These are phyloP conservation scores for Incumbomyces lentus DNA, from an alignment of 2,329 filamentous ascomycete species.

Conservation along the genomic window DNA sequence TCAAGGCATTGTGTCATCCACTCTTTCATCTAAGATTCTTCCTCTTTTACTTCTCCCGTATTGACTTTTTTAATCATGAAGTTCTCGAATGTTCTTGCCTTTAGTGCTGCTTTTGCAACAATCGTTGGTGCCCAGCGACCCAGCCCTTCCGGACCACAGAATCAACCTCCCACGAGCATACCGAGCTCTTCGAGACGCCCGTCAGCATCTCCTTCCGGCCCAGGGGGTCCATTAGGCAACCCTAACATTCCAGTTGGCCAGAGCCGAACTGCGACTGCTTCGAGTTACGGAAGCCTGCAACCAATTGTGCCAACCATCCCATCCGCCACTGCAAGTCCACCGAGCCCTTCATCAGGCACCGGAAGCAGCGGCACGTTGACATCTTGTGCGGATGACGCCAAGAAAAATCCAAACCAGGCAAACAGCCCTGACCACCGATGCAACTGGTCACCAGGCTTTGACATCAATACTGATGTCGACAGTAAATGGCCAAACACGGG, in stretches of 20 bases:
- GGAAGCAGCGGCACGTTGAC: background rate
- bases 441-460: conserved; percentile 12
- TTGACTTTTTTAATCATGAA: background rate
- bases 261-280: background rate
- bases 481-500: conserved; percentile 12
- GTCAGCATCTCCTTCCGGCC: no score
- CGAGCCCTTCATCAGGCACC: background rate
- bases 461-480: conserved; percentile 12
- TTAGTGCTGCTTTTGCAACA: background rate
- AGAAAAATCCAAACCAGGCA: background rate
- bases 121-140: conserved; percentile 11
- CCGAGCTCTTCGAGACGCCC: no score
- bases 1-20: conserved; percentile 5
- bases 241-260: background rate
- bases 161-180: no score
- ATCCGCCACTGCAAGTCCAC: background rate
- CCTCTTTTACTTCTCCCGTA: background rate
- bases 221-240: no score
- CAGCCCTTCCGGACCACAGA: conserved; percentile 10
- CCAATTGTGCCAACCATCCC: background rate
- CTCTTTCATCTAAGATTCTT: conserved; percentile 3
- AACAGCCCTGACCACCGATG: conserved; percentile 3
- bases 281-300: background rate
- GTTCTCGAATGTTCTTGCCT: background rate
- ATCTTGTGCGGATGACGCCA: background rate